Evolutionary conservation across 2,329 filamentous ascomycete genomes (phyloP).

Genomic region (Fusarium floridanum): DNA sequence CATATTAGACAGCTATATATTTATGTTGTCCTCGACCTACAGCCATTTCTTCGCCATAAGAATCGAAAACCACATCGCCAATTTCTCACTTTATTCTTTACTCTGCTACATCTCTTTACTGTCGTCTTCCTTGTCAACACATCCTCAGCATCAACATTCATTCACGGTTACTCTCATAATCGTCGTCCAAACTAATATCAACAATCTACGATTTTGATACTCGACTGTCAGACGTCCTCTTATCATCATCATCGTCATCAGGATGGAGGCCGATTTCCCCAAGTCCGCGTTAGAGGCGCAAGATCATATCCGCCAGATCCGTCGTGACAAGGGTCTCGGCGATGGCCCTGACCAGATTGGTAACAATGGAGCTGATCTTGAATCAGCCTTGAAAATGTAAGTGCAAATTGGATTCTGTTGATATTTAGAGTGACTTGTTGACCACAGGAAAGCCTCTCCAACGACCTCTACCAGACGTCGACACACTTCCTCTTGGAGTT

Average conservation of each 20-base stretch:
- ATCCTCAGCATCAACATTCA: too few relatives aligned
- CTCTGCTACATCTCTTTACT: neutral
- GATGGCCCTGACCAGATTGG: constrained; percentile 12
- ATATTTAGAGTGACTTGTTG: neutral
- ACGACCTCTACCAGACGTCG: constrained; percentile 50
- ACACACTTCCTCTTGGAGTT: constrained; percentile 55
- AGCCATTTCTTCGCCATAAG: neutral
- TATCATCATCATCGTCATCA: neutral
- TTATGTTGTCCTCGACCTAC: neutral
- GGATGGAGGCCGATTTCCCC: neutral
- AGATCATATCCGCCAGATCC: constrained; percentile 10
- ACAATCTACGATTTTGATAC: neutral
- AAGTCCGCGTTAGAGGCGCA: constrained; percentile 6
- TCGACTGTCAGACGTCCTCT: neutral
- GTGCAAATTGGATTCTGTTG: neutral
- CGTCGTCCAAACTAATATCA: neutral
- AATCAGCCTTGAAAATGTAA: constrained; percentile 14
- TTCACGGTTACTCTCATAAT: neutral
- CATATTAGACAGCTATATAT: neutral
- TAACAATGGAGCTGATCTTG: constrained; percentile 15
- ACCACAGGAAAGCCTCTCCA: constrained; percentile 28
- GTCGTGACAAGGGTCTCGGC: constrained; percentile 10
- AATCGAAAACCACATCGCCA: neutral
- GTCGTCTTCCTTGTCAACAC: neutral
- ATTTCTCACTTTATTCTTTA: neutral